Conservation (phyloP, 768 basidiomycete genomes). For the Trametes elegans region DNA sequence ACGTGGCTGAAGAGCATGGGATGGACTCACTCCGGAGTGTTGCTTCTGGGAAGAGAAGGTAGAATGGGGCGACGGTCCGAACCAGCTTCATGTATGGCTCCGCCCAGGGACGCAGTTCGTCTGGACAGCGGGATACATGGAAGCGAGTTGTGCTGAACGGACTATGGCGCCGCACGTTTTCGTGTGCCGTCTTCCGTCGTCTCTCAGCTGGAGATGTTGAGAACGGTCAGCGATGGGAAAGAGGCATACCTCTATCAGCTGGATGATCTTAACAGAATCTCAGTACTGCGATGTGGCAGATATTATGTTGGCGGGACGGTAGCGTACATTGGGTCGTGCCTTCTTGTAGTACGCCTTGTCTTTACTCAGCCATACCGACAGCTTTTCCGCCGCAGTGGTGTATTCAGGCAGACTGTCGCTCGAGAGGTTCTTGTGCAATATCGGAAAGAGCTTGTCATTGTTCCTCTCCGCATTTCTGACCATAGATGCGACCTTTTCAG, state of each 20-base stretch:
- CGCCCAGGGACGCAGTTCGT: conserved; percentile 7
- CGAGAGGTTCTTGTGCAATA: conserved; percentile 15
- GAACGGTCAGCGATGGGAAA: background rate
- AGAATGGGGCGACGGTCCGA: conserved; percentile 15
- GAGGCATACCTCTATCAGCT: conserved; percentile 21
- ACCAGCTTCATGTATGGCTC: conserved; percentile 18
- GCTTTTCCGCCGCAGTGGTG: conserved; percentile 15
- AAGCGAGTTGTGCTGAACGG: conserved; percentile 5
- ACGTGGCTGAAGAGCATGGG: background rate
- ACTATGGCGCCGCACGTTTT: conserved; percentile 12
- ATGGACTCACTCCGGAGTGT: conserved; percentile 17
- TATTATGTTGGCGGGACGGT: background rate
- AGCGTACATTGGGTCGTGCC: conserved; percentile 25
- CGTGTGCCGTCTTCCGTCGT: conserved; percentile 17
- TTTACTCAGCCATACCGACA: conserved; percentile 19
- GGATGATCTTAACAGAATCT: conserved; percentile 15
- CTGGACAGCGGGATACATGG: conserved; percentile 14
- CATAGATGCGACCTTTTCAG: background rate
- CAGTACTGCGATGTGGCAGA: background rate
- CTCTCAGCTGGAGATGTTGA: background rate
- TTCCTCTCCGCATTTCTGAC: conserved; percentile 19
- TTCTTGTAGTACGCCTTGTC: conserved; percentile 26
- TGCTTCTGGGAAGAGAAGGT: conserved; percentile 16
- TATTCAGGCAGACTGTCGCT: conserved; percentile 6
- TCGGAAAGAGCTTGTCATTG: conserved; percentile 25